Base-by-base conservation (phyloP, 2,329 filamentous ascomycete species). In the Purpureocillium takamizusanense region DNA sequence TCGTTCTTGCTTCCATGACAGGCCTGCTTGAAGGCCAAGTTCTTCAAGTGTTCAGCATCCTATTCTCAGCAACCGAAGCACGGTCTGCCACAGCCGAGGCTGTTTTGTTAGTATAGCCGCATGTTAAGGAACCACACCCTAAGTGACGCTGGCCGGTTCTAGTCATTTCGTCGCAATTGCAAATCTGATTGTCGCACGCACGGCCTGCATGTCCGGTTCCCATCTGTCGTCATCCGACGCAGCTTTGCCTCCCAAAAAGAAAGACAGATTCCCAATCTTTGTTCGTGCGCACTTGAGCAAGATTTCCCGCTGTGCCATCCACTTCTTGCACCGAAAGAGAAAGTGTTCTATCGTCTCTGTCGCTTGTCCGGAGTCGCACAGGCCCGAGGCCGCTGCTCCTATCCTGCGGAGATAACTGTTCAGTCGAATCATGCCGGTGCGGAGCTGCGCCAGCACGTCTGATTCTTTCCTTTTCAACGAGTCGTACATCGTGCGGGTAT, bases 1-100 rank as follows among this genome's bases (percentile, higher is more conserved):
- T 13, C n/a, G 11, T n/a, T n/a, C 11, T 13, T 13, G 28, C 4
- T 30, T 13, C 28, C 16, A 39, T 45, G 41, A 37, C 36, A 43
- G 38, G 38, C 38, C 41, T 42, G 39, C 39, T 42, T 43, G 33
- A 44, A 46, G 41, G 33, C 36, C 39, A 38, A 41, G 30, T 43
- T 43, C 39, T 44, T 15, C 39, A 41, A 46, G 42, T 44, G 40
- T 46, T 44, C 37, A 44, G 44, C 39, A 36, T 44, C 42, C 42
- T 46, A 43, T 43, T 33, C 25, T 43, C 41, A 41, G 41, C 36
- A 42, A 28, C 40, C 43, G 33, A 43, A 42, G 40, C 40, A 29
- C 35, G 36, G 13, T 40, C 38, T 38, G 41, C 31, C 34, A 40
- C 32, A 18, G 12, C 21, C 13, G 38, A 43, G 35, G 35, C 40